A percentile compares a stretch with the other conserved stretches of the same genome.
phyloP scores from a whole-genome alignment of 441 rosid species.

The Gossypium lobatum region DNA sequence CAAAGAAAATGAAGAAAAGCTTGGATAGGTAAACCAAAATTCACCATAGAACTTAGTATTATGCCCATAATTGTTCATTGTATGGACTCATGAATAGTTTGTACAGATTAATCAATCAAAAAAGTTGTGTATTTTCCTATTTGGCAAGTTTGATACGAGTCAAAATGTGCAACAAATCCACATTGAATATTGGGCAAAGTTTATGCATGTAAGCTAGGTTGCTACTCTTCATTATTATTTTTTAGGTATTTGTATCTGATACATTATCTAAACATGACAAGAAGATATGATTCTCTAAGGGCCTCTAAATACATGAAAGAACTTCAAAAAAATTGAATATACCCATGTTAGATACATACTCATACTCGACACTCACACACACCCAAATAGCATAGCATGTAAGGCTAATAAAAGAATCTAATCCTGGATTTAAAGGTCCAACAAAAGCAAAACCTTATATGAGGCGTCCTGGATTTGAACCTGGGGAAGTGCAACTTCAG shows the following conservation, averaged over 20 bases:
- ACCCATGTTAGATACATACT: too few species aligned
- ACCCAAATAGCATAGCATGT: background rate
- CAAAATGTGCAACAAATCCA: background rate
- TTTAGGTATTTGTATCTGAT: background rate
- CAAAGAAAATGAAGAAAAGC: background rate
- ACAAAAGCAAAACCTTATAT: background rate
- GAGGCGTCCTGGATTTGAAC: background rate
- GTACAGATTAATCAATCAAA: background rate
- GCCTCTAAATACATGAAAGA: background rate
- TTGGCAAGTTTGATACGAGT: too few species aligned
- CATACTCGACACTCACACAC: background rate
- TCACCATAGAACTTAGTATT: background rate
- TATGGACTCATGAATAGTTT: background rate
- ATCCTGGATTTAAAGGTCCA: background rate
- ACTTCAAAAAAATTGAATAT: background rate
- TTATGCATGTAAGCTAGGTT: background rate
- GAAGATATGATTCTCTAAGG: background rate
- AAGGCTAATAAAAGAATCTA: background rate
- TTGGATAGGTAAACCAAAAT: conserved; percentile 2
- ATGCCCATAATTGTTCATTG: background rate
- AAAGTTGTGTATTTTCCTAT: too few species aligned
- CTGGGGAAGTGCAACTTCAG: too few species aligned
- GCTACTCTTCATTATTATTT: background rate
- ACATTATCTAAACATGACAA: background rate
- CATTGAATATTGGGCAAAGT: background rate